These are phyloP conservation scores for Fusarium tupiense DNA, from an alignment of 2,329 filamentous ascomycete genomes.

Conservation along the genomic window DNA sequence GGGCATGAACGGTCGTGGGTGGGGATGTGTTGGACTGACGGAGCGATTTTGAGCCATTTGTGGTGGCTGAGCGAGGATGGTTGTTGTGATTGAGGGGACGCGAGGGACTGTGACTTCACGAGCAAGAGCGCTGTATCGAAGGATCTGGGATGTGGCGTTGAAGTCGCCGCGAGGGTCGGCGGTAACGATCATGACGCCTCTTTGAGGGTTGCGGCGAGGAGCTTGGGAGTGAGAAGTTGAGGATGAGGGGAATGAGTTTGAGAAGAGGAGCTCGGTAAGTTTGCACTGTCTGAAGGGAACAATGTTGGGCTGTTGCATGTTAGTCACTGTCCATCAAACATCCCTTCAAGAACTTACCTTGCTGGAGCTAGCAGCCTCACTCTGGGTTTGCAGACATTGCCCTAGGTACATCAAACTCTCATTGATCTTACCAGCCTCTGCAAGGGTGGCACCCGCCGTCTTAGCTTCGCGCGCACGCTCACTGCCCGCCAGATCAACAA, in stretches of 20 bases:
- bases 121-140: conserved; percentile 92
- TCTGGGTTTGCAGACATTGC: conserved; percentile 96
- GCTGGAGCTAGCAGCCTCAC: conserved; percentile 75
- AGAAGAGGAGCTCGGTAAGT: conserved; percentile 84
- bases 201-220: conserved; percentile 75
- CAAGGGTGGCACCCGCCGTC: conserved; percentile 90
- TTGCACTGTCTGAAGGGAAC: conserved; percentile 87
- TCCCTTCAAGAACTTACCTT: conserved; percentile 64
- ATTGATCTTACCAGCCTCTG: conserved; percentile 98
- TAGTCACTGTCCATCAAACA: conserved; percentile 11
- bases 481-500: conserved; percentile 93
- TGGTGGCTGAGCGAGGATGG: conserved; percentile 62
- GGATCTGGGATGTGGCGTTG: conserved; percentile 95
- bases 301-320: conserved; percentile 67
- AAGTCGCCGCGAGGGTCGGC: conserved; percentile 93
- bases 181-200: conserved; percentile 94
- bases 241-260: conserved; percentile 82
- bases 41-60: conserved; percentile 38
- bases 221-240: conserved; percentile 51
- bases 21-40: conserved; percentile 48
- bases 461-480: conserved; percentile 94
- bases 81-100: conserved; percentile 82
- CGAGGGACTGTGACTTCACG: conserved; percentile 92
- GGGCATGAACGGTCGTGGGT: conserved; percentile 53
- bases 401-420: conserved; percentile 98